These are phyloP conservation scores for Arthrobotrys iridis DNA, from an alignment of 2,329 filamentous ascomycete genomes.

Conservation along the genomic window DNA sequence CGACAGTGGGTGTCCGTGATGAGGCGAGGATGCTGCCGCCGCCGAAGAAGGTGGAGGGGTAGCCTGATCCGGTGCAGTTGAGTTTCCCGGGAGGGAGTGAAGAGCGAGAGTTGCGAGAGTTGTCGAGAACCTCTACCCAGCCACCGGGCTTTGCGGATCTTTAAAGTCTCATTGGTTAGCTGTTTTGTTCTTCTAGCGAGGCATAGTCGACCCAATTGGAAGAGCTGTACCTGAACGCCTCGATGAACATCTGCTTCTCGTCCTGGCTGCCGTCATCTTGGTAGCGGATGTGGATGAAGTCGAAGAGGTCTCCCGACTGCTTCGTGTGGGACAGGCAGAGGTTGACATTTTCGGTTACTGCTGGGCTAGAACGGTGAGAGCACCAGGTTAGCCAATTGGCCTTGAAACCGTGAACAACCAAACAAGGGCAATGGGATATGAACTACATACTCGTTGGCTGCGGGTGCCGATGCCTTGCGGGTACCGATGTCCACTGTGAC, in stretches of 20 bases:
- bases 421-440: neutral
- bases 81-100: conserved; percentile 44
- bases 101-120: conserved; percentile 53
- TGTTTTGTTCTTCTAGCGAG: neutral
- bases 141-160: conserved; percentile 58
- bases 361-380: conserved; percentile 27
- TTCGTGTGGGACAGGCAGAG: conserved; percentile 54
- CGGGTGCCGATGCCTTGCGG: conserved; percentile 31
- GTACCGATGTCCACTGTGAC: conserved; percentile 47
- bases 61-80: conserved; percentile 53
- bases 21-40: conserved; percentile 49
- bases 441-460: conserved; percentile 42
- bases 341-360: conserved; percentile 54
- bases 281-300: conserved; percentile 59
- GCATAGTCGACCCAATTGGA: neutral
- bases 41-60: conserved; percentile 50
- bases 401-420: neutral
- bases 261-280: conserved; percentile 57
- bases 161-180: conserved; percentile 36
- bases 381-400: conserved; percentile 36
- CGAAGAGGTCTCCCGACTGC: conserved; percentile 55
- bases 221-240: conserved; percentile 56
- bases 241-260: conserved; percentile 57
- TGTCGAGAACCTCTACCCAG: conserved; percentile 58
- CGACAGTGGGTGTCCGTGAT: conserved; percentile 55